Evolutionary conservation across 495 filamentous ascomycete species (phyloP), one percentile per base, ranked within the genome.

Genomic region (Cercophora sp.): DNA sequence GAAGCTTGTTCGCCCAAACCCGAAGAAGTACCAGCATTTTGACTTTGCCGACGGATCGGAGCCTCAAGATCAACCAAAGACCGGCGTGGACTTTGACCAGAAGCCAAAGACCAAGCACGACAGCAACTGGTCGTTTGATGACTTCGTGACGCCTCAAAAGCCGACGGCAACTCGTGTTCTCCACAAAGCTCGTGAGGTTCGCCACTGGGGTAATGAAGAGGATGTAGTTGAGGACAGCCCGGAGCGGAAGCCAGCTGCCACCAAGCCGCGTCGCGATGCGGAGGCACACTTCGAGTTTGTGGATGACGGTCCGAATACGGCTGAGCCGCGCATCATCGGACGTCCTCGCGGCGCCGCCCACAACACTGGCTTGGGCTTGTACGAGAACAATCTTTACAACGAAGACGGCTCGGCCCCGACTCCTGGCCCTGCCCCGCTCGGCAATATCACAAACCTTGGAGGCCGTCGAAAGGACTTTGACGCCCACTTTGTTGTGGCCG

Each of bases 1-100:
- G 78, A 77, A 71, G 15, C 31, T 22, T 23, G 48, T 85, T 76
- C 73, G 79, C 64, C 60, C 73, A 8, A 74, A 91, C 59, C 79
- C 88, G 9, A 80, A 81, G 59, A 92, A 88, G 62, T 96, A 85
- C 69, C 70, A 84, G 27, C 92, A 98, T 68, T 96, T 96, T 63
- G 86, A 94, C 48, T 83, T 96, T 64, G 84, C 78, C 31, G 85
- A 86, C 56, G 85, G 83, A 46, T 70, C 74, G 16, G 71, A 75
- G 13, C 54, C 67, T 18, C 64, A 67, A 58, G 65, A 72, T 27
- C 58, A 62, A 31, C 56, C 69, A 27, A 43, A 67, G 44, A 59
- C 61, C 22, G 58, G 39, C 40, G 42, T 51, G 13, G 47, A 50
- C 51, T 24, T 39, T 31, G 61, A 66, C 13, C 44, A 73, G 20